Base-by-base conservation (phyloP, 1,284 basidiomycete species). In the Trichosporon inkin region DNA sequence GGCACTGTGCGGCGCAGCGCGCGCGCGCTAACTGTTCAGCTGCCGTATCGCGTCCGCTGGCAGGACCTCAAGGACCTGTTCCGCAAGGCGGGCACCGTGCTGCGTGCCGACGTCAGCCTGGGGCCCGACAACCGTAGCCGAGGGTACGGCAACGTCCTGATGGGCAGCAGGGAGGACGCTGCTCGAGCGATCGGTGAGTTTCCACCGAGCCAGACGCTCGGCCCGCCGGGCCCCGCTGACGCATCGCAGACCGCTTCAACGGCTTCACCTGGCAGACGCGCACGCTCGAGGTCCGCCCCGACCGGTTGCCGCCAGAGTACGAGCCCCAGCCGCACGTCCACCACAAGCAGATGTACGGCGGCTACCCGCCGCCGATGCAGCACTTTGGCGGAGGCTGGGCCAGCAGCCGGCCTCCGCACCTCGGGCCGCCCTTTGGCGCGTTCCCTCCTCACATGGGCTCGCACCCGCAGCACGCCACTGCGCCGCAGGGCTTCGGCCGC, bases 11-110 rank as follows among this genome's bases (percentile, higher is more conserved):
- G n/a, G n/a, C n/a, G n/a, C n/a, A n/a, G n/a, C n/a, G n/a, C n/a
- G n/a, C n/a, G n/a, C n/a, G n/a, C 38, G 13, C 54, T 62, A 22
- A 64, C 59, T 35, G 52, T n/a, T n/a, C 78, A 92, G 88, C 84
- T 96, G 16, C 92, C 92, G 0, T 92, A 92, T 79, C 84, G 90
- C 65, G 91, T 93, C 32, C 86, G 91, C 65, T 97, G 93, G 93
- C 93, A 97, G 80, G 95, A 99, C 79, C 85, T 99, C 66, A 98
- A 99, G 73, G 95, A 98, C 76, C 85, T 98, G 53, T 97, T 98
- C 78, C 87, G 95, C 54, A 88, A 90, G 67, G 90, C 92, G 1
- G 95, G 95, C 52, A 95, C 92, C 0, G 93, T 99, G 57, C 83
- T 97, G 19, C 86, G 95, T 36, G 94, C 95, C 7, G 95, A 97